These are phyloP conservation scores for Dianthus caryophyllus DNA, from an alignment of 148 eudicot genomes.

Conservation along the genomic window DNA sequence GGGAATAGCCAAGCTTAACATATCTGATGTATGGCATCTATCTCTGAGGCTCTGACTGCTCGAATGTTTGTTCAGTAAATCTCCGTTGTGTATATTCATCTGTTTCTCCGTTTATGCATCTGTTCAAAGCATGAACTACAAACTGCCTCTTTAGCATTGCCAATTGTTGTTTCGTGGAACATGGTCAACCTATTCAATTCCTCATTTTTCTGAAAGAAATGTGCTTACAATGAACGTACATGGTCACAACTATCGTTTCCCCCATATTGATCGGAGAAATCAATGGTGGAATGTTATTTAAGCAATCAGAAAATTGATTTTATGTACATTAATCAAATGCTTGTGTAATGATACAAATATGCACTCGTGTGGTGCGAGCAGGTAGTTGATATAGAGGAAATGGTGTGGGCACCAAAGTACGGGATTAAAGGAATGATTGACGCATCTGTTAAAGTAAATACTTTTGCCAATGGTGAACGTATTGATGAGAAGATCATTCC, in stretches of 20 bases:
- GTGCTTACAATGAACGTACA: slow-evolving; percentile 3
- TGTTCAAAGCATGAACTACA: too few species aligned
- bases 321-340: background rate
- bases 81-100: slow-evolving; percentile 5
- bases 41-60: slow-evolving; percentile 5
- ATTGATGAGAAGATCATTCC: slow-evolving; percentile 68
- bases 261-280: background rate
- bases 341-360: slow-evolving; percentile 7
- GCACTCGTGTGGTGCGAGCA: slow-evolving; percentile 24
- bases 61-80: slow-evolving; percentile 1
- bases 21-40: slow-evolving; percentile 65
- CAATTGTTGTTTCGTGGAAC: background rate
- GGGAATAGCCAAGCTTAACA: slow-evolving; percentile 50
- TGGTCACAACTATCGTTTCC: background rate
- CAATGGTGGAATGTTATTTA: background rate
- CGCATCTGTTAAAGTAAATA: slow-evolving; percentile 69
- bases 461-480: slow-evolving; percentile 31
- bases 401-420: slow-evolving; percentile 99
- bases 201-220: background rate
- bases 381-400: slow-evolving; percentile 97
- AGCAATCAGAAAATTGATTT: background rate
- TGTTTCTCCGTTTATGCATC: slow-evolving; percentile 1
- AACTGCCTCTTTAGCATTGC: background rate
- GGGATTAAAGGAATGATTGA: slow-evolving; percentile 98
- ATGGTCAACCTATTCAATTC: slow-evolving; percentile 6